phyloP scores from a whole-genome alignment of 2,329 filamentous ascomycete genomes.

The Phaeosphaeriaceae sp. region DNA sequence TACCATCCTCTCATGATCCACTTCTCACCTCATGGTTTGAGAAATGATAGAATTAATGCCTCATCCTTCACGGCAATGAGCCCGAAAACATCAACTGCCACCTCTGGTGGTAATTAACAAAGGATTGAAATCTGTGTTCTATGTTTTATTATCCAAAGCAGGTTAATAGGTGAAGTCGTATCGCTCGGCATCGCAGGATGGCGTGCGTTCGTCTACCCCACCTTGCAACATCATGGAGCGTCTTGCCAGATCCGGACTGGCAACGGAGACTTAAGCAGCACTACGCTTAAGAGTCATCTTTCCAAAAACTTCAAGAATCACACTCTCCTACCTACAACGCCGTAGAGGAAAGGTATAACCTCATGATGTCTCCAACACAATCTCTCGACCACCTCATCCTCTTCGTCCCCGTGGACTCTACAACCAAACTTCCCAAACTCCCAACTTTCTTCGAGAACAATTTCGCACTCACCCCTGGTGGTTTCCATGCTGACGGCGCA shows the following conservation, averaged over 20 bases:
- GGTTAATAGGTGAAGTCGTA: too few species aligned
- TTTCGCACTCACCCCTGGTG: conserved; percentile 67
- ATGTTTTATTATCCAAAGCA: too few species aligned
- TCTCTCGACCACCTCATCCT: conserved; percentile 70
- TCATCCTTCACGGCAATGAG: too few species aligned
- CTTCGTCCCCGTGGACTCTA: conserved; percentile 64
- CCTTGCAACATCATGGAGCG: not conserved
- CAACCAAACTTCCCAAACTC: conserved; percentile 46
- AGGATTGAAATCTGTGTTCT: too few species aligned
- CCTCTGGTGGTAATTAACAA: too few species aligned
- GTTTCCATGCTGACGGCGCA: conserved; percentile 65
- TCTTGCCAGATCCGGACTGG: conserved; percentile 1
- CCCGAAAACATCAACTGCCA: too few species aligned
- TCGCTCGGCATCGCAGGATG: too few species aligned
- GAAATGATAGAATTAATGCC: too few species aligned
- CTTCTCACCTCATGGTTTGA: too few species aligned
- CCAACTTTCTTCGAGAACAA: conserved; percentile 59
- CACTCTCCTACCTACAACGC: not conserved
- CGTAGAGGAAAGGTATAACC: not conserved
- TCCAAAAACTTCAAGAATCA: not conserved
- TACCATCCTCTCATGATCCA: too few species aligned
- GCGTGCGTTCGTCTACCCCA: not conserved
- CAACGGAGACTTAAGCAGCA: not conserved
- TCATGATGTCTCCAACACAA: conserved; percentile 11
- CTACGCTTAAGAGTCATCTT: not conserved